These are phyloP conservation scores for Neurospora discreta DNA, from an alignment of 495 filamentous ascomycete genomes.

Conservation along the genomic window DNA sequence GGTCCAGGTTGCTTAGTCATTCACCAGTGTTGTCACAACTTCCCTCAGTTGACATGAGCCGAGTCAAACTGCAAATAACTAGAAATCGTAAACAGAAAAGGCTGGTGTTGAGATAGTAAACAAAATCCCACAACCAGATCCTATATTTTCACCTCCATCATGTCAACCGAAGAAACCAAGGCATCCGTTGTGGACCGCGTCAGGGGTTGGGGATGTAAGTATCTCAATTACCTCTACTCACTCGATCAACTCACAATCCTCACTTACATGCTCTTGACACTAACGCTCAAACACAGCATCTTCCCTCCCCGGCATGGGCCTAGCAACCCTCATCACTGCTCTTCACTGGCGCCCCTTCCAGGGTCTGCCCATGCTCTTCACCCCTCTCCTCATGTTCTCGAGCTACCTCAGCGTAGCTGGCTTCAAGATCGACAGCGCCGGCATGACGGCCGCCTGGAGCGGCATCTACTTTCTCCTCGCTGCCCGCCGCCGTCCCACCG, in stretches of 20 bases:
- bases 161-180: conserved; percentile 1
- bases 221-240: neutral
- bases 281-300: conserved; percentile 45
- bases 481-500: conserved; percentile 46
- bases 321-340: conserved; percentile 68
- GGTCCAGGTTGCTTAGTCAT: neutral
- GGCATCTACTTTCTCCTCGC: conserved; percentile 76
- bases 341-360: conserved; percentile 69
- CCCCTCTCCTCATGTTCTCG: conserved; percentile 73
- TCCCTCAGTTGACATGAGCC: neutral
- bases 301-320: conserved; percentile 63
- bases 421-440: conserved; percentile 73
- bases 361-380: conserved; percentile 65
- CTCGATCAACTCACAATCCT: neutral
- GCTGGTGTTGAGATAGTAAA: neutral
- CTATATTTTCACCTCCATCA: neutral
- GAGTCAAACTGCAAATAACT: neutral
- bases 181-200: neutral
- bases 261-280: neutral
- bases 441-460: conserved; percentile 75
- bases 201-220: conserved; percentile 5
- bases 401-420: conserved; percentile 73
- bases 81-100: neutral
- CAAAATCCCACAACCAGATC: neutral
- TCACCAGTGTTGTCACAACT: neutral